Conservation (phyloP, 495 filamentous ascomycete genomes). For the Trichoderma reesei region DNA sequence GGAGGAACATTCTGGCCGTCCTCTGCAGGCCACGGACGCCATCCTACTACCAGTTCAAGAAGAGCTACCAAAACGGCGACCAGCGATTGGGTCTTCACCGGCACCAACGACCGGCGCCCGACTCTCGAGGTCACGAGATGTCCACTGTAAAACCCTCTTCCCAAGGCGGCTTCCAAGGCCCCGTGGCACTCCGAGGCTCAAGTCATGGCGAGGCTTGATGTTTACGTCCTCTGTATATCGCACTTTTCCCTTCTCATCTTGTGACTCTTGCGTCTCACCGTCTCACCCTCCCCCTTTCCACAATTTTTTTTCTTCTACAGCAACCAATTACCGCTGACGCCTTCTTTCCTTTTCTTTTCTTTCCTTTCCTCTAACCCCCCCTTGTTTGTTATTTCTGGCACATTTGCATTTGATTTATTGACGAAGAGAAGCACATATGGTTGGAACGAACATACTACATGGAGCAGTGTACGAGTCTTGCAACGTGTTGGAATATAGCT, state of each 20-base stretch:
- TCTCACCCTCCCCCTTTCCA: too few species aligned
- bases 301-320: neutral
- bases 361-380: neutral
- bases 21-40: constrained; percentile 76
- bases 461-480: constrained; percentile 7
- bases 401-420: neutral
- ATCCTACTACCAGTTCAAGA: constrained; percentile 84
- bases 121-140: constrained; percentile 34
- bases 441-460: neutral
- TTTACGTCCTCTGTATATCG: neutral
- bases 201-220: constrained; percentile 4
- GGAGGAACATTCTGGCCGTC: constrained; percentile 74
- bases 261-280: too few species aligned
- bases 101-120: constrained; percentile 1
- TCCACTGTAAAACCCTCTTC: constrained; percentile 25
- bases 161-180: constrained; percentile 20
- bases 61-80: constrained; percentile 66
- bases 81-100: constrained; percentile 53
- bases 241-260: neutral
- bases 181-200: neutral
- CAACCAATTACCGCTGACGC: too few species aligned
- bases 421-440: neutral
- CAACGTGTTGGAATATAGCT: constrained; percentile 4
- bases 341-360: constrained; percentile 11
- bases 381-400: neutral